Conservation (phyloP, 495 filamentous ascomycete genomes). For the Aspergillus baeticus region DNA sequence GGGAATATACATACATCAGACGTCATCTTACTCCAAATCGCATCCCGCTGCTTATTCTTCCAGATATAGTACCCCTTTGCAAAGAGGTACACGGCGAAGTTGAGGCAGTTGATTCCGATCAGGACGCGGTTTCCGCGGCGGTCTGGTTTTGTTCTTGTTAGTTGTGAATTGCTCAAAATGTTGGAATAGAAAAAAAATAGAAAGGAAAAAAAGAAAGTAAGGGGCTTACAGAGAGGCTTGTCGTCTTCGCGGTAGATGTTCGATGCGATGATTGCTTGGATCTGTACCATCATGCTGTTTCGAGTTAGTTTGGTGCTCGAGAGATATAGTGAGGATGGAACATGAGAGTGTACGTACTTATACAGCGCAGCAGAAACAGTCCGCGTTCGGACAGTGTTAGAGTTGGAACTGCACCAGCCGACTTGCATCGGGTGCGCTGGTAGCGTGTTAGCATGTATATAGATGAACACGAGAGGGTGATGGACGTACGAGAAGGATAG, state of each 20-base stretch:
- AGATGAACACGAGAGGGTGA: background rate
- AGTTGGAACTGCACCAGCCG: slow-evolving; percentile 44
- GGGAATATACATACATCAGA: too few relatives aligned
- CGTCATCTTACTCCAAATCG: background rate
- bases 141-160: slow-evolving; percentile 16
- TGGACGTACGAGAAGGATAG: slow-evolving; percentile 38
- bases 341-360: slow-evolving; percentile 33
- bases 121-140: slow-evolving; percentile 49
- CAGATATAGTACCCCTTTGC: slow-evolving; percentile 40
- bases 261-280: slow-evolving; percentile 47
- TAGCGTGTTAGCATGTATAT: background rate
- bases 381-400: slow-evolving; percentile 52
- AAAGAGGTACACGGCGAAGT: slow-evolving; percentile 32
- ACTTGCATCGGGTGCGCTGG: slow-evolving; percentile 27
- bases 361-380: slow-evolving; percentile 55
- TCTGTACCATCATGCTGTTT: slow-evolving; percentile 36
- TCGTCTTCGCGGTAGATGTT: slow-evolving; percentile 61
- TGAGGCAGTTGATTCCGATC: slow-evolving; percentile 45
- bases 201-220: background rate
- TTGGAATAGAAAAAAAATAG: background rate
- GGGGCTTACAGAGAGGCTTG: slow-evolving; percentile 40
- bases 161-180: too few relatives aligned
- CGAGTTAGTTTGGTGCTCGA: too few relatives aligned
- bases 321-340: background rate
- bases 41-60: slow-evolving; percentile 22